Percentiles rank a stretch among this genome's conserved stretches.
These are phyloP conservation scores for Bodo saltans DNA, from an alignment of 78 protist species.

Conservation along the genomic window DNA sequence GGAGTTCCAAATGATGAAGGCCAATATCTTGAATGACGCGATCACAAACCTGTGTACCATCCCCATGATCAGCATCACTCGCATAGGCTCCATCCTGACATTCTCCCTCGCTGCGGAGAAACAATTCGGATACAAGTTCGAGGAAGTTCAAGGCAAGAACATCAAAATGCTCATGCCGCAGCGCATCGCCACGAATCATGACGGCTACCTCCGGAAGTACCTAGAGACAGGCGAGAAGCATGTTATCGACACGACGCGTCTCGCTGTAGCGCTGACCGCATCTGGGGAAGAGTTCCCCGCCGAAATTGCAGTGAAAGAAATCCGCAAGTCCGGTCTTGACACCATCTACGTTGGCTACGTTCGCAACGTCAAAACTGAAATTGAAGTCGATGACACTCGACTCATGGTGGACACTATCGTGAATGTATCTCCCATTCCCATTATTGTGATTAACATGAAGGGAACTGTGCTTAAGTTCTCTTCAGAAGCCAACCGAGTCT, in stretches of 20 bases:
- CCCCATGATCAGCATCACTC: neutral
- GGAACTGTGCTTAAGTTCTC: neutral
- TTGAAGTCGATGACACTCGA: neutral
- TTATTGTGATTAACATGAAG: neutral
- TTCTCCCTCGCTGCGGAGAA: neutral
- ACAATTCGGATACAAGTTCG: neutral
- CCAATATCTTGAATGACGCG: slow-evolving; percentile 3
- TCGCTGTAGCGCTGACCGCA: neutral
- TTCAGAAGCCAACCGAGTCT: neutral
- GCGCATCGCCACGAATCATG: neutral
- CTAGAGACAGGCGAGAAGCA: neutral
- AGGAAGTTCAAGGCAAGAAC: neutral
- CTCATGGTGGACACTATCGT: neutral
- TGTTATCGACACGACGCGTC: neutral
- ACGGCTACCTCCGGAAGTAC: slow-evolving; percentile 16
- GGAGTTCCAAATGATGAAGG: neutral
- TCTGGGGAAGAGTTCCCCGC: neutral
- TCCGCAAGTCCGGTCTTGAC: neutral
- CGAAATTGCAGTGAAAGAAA: slow-evolving; percentile 5
- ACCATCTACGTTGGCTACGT: slow-evolving; percentile 6
- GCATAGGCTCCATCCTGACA: neutral
- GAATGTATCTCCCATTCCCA: neutral
- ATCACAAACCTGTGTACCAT: neutral
- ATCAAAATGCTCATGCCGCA: neutral
- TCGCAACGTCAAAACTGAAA: neutral